Conservation (phyloP, 352 stramenopile species). For the Pythium monospermum region DNA sequence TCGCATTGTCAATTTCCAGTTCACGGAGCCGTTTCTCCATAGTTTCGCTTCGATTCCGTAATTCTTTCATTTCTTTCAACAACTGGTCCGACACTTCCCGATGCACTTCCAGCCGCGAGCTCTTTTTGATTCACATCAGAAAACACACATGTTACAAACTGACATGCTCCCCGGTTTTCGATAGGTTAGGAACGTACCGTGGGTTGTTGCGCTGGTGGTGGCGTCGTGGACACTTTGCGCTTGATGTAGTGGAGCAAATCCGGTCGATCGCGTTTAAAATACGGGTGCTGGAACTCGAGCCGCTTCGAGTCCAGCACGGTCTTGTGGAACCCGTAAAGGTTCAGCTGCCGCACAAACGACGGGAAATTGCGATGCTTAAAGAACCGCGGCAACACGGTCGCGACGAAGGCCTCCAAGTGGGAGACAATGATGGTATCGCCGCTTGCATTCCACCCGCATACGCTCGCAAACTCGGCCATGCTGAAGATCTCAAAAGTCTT, state of each 20-base stretch:
- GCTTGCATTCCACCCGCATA: constrained; percentile 88
- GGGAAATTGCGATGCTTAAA: constrained; percentile 93
- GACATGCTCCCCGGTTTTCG: constrained; percentile 41
- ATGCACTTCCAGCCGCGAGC: constrained; percentile 62
- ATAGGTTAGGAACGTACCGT: constrained; percentile 26
- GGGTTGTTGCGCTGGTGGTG: constrained; percentile 20
- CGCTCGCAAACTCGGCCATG: constrained; percentile 67
- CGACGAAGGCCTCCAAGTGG: constrained; percentile 76
- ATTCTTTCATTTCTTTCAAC: constrained; percentile 79
- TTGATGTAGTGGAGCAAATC: constrained; percentile 88
- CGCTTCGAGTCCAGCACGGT: constrained; percentile 89
- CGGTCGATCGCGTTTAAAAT: constrained; percentile 85
- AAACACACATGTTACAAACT: no score
- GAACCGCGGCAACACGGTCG: constrained; percentile 83
- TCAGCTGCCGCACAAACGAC: constrained; percentile 93
- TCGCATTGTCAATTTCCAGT: constrained; percentile 85
- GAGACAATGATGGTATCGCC: constrained; percentile 92
- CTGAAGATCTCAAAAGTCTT: constrained; percentile 95
- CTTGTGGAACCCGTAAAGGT: constrained; percentile 94
- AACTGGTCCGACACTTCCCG: constrained; percentile 76
- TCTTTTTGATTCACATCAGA: constrained; percentile 28
- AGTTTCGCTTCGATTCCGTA: constrained; percentile 75
- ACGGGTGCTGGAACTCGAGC: constrained; percentile 91
- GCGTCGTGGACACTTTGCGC: constrained; percentile 74
- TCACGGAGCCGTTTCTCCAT: constrained; percentile 86